Conservation (phyloP, 192 early-diverging fungal species). For the Dissophora globulifera region DNA sequence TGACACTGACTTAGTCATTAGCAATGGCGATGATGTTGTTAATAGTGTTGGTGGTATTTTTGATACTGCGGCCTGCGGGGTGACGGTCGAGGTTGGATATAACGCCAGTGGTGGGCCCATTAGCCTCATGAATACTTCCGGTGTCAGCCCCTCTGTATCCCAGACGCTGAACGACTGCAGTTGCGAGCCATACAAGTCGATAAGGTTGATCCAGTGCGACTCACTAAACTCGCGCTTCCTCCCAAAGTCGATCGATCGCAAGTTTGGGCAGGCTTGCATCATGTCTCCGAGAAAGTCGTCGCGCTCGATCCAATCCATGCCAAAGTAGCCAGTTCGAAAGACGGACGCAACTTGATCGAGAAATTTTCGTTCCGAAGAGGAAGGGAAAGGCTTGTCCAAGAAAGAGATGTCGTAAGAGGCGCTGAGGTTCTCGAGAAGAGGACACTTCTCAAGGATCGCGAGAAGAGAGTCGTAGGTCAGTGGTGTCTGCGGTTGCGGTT, state of each 20-base stretch:
- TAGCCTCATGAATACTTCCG: neutral
- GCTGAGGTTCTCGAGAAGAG: slow-evolving; percentile 1
- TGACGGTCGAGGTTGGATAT: too few species aligned
- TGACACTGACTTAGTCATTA: too few species aligned
- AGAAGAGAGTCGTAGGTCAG: neutral
- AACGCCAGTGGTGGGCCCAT: slow-evolving; percentile 14
- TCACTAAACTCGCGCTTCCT: neutral
- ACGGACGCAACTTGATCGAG: too few species aligned
- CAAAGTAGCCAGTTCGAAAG: too few species aligned
- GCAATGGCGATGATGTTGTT: neutral
- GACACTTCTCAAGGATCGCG: neutral
- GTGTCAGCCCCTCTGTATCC: neutral
- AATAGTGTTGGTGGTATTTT: neutral
- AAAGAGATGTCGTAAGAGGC: neutral
- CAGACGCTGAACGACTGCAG: slow-evolving; percentile 11
- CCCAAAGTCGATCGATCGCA: slow-evolving; percentile 8
- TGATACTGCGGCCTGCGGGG: too few species aligned
- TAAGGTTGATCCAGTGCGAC: slow-evolving; percentile 1
- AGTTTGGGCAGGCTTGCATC: neutral
- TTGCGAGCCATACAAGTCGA: neutral
- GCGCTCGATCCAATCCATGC: neutral
- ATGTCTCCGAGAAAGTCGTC: slow-evolving; percentile 1
- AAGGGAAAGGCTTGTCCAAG: neutral
- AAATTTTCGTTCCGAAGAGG: too few species aligned
- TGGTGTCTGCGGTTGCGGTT: too few species aligned